Evolutionary conservation across 345 rosid species (phyloP).

Genomic region (Melaleuca quinquenervia): DNA sequence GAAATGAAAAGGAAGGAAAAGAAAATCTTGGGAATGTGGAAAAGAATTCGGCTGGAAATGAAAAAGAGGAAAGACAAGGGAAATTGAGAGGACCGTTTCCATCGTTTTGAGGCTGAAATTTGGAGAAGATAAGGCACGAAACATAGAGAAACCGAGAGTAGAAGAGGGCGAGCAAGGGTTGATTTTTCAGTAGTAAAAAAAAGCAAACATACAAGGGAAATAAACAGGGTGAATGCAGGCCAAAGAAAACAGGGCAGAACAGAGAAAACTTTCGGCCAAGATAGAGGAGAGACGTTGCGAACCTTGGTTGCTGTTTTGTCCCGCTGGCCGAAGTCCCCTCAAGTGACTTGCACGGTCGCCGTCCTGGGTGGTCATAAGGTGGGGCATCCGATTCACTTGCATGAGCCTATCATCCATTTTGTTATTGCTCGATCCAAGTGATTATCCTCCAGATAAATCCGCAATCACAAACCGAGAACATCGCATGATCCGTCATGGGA

Average conservation of each 20-base stretch:
- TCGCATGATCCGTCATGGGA: background rate
- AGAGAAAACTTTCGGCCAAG: background rate
- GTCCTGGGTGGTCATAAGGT: background rate
- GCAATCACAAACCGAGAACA: background rate
- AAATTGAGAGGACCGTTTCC: background rate
- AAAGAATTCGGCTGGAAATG: background rate
- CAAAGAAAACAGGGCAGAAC: background rate
- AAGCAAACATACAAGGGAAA: background rate
- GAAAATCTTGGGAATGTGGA: background rate
- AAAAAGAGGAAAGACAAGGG: background rate
- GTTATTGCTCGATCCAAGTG: background rate
- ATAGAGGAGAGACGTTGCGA: background rate
- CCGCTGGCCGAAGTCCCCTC: background rate
- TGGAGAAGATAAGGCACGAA: background rate
- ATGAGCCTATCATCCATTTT: background rate
- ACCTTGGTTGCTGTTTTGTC: background rate
- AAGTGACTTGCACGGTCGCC: background rate
- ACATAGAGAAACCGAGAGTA: background rate
- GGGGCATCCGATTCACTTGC: background rate
- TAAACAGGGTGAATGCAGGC: background rate
- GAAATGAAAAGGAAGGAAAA: background rate
- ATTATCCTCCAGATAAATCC: background rate
- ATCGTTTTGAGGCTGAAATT: background rate
- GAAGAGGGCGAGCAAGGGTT: background rate
- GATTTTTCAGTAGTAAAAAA: background rate